These are phyloP conservation scores for Saksenaea vasiformis DNA, from an alignment of 371 early-diverging fungal species.

Conservation along the genomic window DNA sequence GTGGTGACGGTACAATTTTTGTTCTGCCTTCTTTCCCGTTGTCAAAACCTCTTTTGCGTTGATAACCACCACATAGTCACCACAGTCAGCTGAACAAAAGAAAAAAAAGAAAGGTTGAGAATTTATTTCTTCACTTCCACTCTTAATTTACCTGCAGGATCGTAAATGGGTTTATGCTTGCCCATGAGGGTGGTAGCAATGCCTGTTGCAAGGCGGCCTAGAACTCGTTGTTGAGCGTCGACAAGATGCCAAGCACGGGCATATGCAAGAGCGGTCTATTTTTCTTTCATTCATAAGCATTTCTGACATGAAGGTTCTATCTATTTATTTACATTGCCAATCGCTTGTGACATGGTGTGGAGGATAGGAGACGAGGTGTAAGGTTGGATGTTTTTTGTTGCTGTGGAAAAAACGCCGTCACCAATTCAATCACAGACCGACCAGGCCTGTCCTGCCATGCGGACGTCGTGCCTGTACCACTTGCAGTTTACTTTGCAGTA, in stretches of 20 bases:
- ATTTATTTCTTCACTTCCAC: background rate
- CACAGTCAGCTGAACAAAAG: slow-evolving; percentile 81
- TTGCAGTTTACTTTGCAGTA: no score
- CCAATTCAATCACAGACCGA: slow-evolving; percentile 1
- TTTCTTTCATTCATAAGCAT: background rate
- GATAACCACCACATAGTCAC: slow-evolving; percentile 97
- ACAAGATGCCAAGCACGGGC: slow-evolving; percentile 96
- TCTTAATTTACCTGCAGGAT: slow-evolving; percentile 77
- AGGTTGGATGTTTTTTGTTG: background rate
- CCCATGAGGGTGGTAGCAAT: slow-evolving; percentile 96
- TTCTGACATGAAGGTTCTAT: background rate
- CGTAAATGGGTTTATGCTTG: slow-evolving; percentile 95
- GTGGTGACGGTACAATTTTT: slow-evolving; percentile 91
- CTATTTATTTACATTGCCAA: slow-evolving; percentile 61
- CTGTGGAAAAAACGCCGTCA: background rate
- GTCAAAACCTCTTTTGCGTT: slow-evolving; percentile 87
- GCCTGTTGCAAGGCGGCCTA: slow-evolving; percentile 87
- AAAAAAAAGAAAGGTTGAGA: background rate
- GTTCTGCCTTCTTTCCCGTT: slow-evolving; percentile 85
- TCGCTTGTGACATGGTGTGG: slow-evolving; percentile 58
- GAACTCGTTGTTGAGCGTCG: slow-evolving; percentile 87
- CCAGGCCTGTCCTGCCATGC: background rate
- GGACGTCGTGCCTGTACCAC: no score
- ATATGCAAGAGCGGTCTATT: slow-evolving; percentile 88
- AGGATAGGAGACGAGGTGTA: background rate